phyloP scores from a whole-genome alignment of 257 asterid genomes.

The Solanum corneliomulleri region DNA sequence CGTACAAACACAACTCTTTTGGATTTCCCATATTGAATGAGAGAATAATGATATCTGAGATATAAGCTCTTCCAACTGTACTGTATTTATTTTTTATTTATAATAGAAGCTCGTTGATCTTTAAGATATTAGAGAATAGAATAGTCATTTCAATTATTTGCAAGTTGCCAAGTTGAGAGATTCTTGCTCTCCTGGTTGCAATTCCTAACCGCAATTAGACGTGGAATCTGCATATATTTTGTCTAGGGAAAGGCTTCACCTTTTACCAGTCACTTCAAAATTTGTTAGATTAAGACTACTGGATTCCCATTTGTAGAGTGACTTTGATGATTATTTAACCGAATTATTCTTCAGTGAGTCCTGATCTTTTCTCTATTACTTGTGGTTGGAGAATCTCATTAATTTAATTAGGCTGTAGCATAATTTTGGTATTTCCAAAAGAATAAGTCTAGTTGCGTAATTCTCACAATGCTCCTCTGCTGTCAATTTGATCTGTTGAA shows the following conservation, averaged over 20 bases:
- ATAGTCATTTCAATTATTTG: background rate
- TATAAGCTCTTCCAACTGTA: background rate
- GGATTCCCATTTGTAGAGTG: background rate
- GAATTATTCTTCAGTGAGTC: background rate
- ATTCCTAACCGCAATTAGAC: background rate
- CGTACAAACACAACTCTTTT: background rate
- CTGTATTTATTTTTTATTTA: background rate
- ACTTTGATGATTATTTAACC: background rate
- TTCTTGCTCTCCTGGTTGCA: background rate
- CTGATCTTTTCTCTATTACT: background rate
- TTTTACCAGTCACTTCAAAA: background rate
- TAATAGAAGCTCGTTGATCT: background rate
- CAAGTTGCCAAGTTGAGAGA: background rate
- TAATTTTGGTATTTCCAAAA: background rate
- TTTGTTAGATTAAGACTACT: background rate
- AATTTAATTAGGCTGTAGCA: background rate
- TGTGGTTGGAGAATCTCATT: background rate
- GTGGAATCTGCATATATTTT: background rate
- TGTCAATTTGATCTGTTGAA: background rate
- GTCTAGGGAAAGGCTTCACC: background rate
- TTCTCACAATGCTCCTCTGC: background rate
- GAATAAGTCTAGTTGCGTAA: background rate
- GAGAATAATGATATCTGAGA: background rate
- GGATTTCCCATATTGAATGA: background rate
- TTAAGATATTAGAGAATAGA: background rate